These are phyloP conservation scores for Penicillium verhagenii DNA, from an alignment of 495 filamentous ascomycete species.

Conservation along the genomic window DNA sequence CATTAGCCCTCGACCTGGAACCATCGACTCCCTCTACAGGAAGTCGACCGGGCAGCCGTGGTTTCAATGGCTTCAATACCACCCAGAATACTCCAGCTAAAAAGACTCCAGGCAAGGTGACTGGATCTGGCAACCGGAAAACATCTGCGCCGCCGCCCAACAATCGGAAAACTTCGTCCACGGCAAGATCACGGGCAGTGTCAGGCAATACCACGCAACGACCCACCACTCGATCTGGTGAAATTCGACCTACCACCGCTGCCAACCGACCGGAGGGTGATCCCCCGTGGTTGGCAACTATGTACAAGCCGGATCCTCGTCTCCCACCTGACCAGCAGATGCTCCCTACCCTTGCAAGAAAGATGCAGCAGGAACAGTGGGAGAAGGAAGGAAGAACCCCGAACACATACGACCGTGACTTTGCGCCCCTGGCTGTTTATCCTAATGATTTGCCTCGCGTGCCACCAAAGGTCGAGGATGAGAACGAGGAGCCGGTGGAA, in stretches of 20 bases:
- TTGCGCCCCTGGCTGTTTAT: slow-evolving; percentile 69
- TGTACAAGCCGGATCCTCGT: slow-evolving; percentile 94
- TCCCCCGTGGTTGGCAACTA: slow-evolving; percentile 89
- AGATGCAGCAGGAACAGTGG: slow-evolving; percentile 93
- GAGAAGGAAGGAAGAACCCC: slow-evolving; percentile 84
- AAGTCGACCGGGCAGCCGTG: slow-evolving; percentile 47
- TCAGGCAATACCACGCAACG: slow-evolving; percentile 47
- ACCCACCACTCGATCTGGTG: slow-evolving; percentile 63
- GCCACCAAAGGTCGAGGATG: slow-evolving; percentile 13
- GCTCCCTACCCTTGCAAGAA: slow-evolving; percentile 87
- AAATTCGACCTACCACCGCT: slow-evolving; percentile 54
- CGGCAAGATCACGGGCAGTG: slow-evolving; percentile 35
- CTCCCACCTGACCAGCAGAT: slow-evolving; percentile 94
- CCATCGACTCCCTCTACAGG: slow-evolving; percentile 45
- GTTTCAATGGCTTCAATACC: slow-evolving; percentile 27
- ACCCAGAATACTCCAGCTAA: slow-evolving; percentile 34
- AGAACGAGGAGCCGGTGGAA: slow-evolving; percentile 22
- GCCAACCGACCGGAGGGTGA: slow-evolving; percentile 87
- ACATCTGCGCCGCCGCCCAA: slow-evolving; percentile 40
- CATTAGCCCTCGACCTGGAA: slow-evolving; percentile 55
- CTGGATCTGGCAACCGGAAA: slow-evolving; percentile 43
- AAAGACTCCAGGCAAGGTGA: slow-evolving; percentile 41
- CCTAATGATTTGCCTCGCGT: slow-evolving; percentile 36
- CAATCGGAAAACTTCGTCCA: slow-evolving; percentile 33
- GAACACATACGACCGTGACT: slow-evolving; percentile 77